Conservation (phyloP, 805 yeast species). For the Wickerhamomyces chaumierensis region DNA sequence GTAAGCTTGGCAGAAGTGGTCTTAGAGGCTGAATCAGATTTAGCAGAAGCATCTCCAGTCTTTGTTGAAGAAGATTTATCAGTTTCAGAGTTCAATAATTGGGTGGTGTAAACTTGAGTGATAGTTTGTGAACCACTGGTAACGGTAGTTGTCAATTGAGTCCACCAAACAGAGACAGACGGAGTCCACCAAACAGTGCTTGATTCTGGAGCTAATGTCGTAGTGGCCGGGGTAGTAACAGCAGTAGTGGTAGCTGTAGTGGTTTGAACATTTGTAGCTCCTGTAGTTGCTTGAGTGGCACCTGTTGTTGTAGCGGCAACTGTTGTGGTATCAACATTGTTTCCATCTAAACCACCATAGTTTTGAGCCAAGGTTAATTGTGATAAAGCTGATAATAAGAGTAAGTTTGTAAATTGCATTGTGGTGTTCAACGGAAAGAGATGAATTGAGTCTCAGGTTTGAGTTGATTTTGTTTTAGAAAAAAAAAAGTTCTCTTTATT, state of each 20-base stretch:
- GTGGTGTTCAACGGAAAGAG: too few relatives aligned
- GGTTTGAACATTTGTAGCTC: not conserved
- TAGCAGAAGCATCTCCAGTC: not conserved
- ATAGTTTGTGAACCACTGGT: not conserved
- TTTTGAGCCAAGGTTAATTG: not conserved
- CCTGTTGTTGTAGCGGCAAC: not conserved
- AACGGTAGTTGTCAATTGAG: not conserved
- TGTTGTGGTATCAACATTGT: not conserved
- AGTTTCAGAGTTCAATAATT: not conserved
- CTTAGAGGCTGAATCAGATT: not conserved
- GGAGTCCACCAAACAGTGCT: not conserved
- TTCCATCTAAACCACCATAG: not conserved
- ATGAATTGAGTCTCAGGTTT: too few relatives aligned
- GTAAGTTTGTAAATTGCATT: not conserved
- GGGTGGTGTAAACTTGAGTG: not conserved
- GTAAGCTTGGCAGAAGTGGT: not conserved
- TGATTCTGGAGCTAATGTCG: not conserved
- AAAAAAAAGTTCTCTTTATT: too few relatives aligned
- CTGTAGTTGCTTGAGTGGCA: too few relatives aligned
- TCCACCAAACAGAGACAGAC: not conserved
- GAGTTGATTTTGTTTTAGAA: too few relatives aligned
- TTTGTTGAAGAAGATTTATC: not conserved
- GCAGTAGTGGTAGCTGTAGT: not conserved
- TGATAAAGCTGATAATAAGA: not conserved
- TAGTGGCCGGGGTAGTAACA: not conserved